phyloP scores from a whole-genome alignment of 176 grass and related monocot genomes.

The Cenchrus americanus region DNA sequence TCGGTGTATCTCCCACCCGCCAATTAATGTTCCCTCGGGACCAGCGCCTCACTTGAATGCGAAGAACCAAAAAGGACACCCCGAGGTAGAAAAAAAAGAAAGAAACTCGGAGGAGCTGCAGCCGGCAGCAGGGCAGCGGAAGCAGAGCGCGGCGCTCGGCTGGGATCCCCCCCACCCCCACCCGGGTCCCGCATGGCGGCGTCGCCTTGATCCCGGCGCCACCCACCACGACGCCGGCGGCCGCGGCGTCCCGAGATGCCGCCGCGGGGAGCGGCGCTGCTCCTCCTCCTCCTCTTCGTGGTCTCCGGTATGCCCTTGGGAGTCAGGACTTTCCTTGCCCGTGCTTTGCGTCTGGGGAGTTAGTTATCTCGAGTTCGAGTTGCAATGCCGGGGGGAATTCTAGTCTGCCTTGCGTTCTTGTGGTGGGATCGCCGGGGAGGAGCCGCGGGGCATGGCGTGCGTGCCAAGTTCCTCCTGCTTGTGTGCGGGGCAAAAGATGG shows the following conservation, averaged over 20 bases:
- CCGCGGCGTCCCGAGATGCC: conserved; percentile 48
- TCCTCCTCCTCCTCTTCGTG: conserved; percentile 27
- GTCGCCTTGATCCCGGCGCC: conserved; percentile 21
- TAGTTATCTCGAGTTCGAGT: conserved; percentile 15
- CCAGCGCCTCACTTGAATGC: conserved; percentile 62
- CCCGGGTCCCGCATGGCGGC: conserved; percentile 39
- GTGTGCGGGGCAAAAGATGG: background rate
- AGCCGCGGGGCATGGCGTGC: conserved; percentile 35
- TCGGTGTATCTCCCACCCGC: conserved; percentile 48
- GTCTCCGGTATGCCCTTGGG: conserved; percentile 35
- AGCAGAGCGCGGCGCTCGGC: conserved; percentile 32
- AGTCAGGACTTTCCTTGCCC: background rate
- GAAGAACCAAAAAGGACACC: conserved; percentile 40
- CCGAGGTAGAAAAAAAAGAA: background rate
- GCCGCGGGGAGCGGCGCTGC: conserved; percentile 23
- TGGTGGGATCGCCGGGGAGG: conserved; percentile 21
- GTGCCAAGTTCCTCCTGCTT: conserved; percentile 33
- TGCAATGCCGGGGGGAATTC: conserved; percentile 46
- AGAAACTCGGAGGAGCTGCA: background rate
- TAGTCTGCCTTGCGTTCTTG: background rate
- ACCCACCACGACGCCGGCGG: conserved; percentile 12
- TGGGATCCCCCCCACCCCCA: conserved; percentile 29
- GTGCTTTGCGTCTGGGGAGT: background rate
- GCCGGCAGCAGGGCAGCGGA: background rate
- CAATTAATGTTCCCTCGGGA: conserved; percentile 63